Evolutionary conservation across 495 filamentous ascomycete species (phyloP).

Genomic region (Penicillium cinerascens): DNA sequence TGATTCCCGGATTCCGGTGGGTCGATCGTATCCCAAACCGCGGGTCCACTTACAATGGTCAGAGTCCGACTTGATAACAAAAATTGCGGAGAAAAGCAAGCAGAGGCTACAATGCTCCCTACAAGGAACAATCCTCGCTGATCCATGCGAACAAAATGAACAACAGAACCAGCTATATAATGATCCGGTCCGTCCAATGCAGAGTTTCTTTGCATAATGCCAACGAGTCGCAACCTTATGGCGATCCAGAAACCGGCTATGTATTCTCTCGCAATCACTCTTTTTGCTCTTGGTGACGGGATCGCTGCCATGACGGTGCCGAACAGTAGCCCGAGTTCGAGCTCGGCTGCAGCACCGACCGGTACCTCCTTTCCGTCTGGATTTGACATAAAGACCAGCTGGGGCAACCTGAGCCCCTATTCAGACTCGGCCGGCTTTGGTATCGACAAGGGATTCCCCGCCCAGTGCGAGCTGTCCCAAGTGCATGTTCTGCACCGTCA

Average conservation of each 20-base stretch:
- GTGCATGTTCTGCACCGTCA: slow-evolving; percentile 51
- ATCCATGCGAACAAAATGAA: too few species aligned
- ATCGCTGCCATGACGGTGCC: neutral
- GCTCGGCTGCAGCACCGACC: slow-evolving; percentile 21
- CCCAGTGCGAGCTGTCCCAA: slow-evolving; percentile 52
- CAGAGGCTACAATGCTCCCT: neutral
- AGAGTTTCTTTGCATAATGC: too few species aligned
- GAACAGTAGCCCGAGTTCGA: neutral
- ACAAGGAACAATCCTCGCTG: neutral
- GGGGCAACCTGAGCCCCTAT: slow-evolving; percentile 49
- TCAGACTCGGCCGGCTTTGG: slow-evolving; percentile 39
- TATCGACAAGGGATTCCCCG: slow-evolving; percentile 44
- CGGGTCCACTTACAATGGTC: neutral
- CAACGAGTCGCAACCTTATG: too few species aligned
- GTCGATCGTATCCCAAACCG: neutral
- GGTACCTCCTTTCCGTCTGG: slow-evolving; percentile 28
- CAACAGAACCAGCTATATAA: too few species aligned
- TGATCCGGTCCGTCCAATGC: too few species aligned
- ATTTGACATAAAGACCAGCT: slow-evolving; percentile 36
- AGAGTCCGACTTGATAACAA: too few species aligned
- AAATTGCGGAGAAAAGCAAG: neutral
- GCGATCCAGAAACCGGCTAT: neutral
- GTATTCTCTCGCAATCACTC: neutral
- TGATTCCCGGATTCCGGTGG: neutral
- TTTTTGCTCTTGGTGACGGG: slow-evolving; percentile 9